Percentiles rank a stretch among this genome's conserved stretches.
These are phyloP conservation scores for Candida mattraensis DNA, from an alignment of 805 yeast genomes.

Conservation along the genomic window DNA sequence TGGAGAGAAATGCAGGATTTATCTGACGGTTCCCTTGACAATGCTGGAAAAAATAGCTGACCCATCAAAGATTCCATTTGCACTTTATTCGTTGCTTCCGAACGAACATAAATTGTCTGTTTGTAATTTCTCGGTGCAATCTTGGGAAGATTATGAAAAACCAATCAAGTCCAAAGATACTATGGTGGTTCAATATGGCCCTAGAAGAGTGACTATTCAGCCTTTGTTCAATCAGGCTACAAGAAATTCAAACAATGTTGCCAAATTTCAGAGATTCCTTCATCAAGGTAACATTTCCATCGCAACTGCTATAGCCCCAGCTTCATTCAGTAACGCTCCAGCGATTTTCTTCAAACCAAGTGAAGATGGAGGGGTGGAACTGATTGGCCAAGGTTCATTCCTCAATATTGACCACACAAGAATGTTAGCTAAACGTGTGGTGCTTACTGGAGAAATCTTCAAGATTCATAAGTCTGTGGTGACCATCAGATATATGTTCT, in stretches of 20 bases:
- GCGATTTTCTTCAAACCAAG: slow-evolving; percentile 74
- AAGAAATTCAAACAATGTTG: slow-evolving; percentile 78
- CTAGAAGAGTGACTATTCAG: slow-evolving; percentile 77
- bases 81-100: slow-evolving; percentile 70
- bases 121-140: slow-evolving; percentile 74
- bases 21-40: slow-evolving; percentile 54
- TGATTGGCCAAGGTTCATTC: slow-evolving; percentile 90
- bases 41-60: slow-evolving; percentile 45
- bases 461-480: slow-evolving; percentile 91
- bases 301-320: slow-evolving; percentile 89
- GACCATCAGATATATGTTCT: slow-evolving; percentile 96
- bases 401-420: slow-evolving; percentile 82
- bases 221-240: slow-evolving; percentile 84
- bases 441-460: slow-evolving; percentile 91
- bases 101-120: slow-evolving; percentile 88
- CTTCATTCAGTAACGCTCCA: slow-evolving; percentile 79
- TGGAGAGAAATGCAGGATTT: slow-evolving; percentile 65
- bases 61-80: slow-evolving; percentile 49
- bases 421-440: slow-evolving; percentile 81
- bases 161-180: slow-evolving; percentile 84
- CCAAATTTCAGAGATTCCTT: slow-evolving; percentile 79
- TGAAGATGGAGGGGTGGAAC: slow-evolving; percentile 49
- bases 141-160: slow-evolving; percentile 87
- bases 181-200: slow-evolving; percentile 88
- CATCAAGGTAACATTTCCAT: slow-evolving; percentile 74